Evolutionary conservation across 768 basidiomycete species (phyloP), one percentile per base, ranked within the genome.

Genomic region (Arthromyces matolae): DNA sequence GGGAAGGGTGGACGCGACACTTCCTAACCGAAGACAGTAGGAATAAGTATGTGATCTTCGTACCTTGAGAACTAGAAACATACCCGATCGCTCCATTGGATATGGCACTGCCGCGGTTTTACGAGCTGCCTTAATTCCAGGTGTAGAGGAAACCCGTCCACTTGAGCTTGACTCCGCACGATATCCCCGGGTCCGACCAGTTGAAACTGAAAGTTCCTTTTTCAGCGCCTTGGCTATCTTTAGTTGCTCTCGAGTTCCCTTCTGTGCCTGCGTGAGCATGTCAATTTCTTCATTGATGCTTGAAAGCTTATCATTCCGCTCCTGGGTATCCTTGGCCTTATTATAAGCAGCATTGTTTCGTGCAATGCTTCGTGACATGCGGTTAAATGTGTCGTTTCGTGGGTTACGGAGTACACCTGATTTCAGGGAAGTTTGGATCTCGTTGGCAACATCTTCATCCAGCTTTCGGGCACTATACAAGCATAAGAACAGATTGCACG

Each of bases 161-260:
- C 42, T 44, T 44, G 42, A 44, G 29, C 23, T 44, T 3, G 29
- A 44, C 19, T 44, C 42, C 4, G 29, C 42, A 18, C 22, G 28
- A 13, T 44, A 44, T 20, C 32, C 29, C 8, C 29, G 8, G 14
- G 29, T 44, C 7, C 9, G 28, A 14, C 22, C n/a, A n/a, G n/a
- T n/a, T n/a, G n/a, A 29, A 6, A 20, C 22, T 6, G 42, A 18
- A 2, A 43, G 27, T 32, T 44, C 18, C 4, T 18, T 29, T 33
- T 44, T 44, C 1, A 20, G 4, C 3, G 42, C 42, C 42, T 44
- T 32, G 14, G 32, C 6, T 8, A 7, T 32, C 42, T n/a, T n/a
- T n/a, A n/a, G n/a, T n/a, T n/a, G n/a, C n/a, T n/a, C n/a, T n/a
- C n/a, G n/a, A n/a, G n/a, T 31, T 44, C 32, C 42, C 10, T 44